Evolutionary conservation across 345 rosid species (phyloP).

Genomic region (Eutrema yunnanense): DNA sequence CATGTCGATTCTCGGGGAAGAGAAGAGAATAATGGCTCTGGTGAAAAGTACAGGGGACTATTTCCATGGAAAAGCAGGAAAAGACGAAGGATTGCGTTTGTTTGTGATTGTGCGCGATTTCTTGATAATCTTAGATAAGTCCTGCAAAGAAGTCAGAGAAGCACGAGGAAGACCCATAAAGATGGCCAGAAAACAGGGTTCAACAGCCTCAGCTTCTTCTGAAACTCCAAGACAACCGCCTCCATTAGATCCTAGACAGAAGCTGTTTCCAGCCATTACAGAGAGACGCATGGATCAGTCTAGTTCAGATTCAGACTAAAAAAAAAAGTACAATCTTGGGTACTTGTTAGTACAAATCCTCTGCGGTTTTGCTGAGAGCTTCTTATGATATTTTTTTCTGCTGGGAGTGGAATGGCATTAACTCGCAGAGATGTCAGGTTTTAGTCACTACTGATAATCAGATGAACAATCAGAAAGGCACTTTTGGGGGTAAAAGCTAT

Average conservation of each 20-base stretch:
- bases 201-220: slow-evolving; percentile 49
- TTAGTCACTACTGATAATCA: slow-evolving; percentile 1
- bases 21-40: slow-evolving; percentile 75
- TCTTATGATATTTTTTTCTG: not conserved
- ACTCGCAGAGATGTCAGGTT: slow-evolving; percentile 8
- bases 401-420: not conserved
- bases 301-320: slow-evolving; percentile 65
- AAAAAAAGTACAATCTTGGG: not conserved
- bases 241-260: slow-evolving; percentile 46
- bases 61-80: slow-evolving; percentile 93
- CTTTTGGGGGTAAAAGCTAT: not conserved
- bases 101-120: slow-evolving; percentile 77
- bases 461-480: not conserved
- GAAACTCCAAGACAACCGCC: slow-evolving; percentile 32
- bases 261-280: slow-evolving; percentile 71
- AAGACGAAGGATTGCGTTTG: slow-evolving; percentile 84
- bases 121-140: slow-evolving; percentile 74
- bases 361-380: slow-evolving; percentile 13
- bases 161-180: slow-evolving; percentile 40
- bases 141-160: slow-evolving; percentile 77
- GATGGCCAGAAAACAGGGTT: slow-evolving; percentile 46
- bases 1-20: slow-evolving; percentile 63
- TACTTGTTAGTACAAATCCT: slow-evolving; percentile 3
- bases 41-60: slow-evolving; percentile 94
- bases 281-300: slow-evolving; percentile 47